These are phyloP conservation scores for Erodium maritimum DNA, from an alignment of 345 rosid genomes.

Conservation along the genomic window DNA sequence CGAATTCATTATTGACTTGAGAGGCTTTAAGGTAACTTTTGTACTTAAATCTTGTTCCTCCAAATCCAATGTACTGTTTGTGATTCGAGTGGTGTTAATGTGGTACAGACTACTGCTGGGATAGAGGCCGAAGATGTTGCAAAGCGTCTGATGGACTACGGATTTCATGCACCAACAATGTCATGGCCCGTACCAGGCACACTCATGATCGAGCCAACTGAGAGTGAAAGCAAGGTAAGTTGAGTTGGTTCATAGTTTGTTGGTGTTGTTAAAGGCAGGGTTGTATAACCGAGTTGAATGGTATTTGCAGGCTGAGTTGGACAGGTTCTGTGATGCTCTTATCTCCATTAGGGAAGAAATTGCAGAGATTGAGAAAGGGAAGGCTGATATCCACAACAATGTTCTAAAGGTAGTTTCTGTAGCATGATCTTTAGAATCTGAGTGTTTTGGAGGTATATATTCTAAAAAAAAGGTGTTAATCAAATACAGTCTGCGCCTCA, in stretches of 20 bases:
- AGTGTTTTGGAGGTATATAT: not conserved
- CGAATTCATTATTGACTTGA: constrained; percentile 87
- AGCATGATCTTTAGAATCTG: no score
- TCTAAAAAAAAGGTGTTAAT: not conserved
- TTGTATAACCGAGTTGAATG: not conserved
- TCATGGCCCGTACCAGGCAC: constrained; percentile 99
- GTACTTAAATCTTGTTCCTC: not conserved
- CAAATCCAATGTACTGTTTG: constrained; percentile 6
- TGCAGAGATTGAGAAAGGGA: constrained; percentile 81
- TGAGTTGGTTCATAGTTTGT: not conserved
- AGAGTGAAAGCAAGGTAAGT: constrained; percentile 98
- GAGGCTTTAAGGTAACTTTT: constrained; percentile 71
- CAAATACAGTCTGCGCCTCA: constrained; percentile 93
- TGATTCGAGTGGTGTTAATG: not conserved
- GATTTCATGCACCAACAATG: constrained; percentile 97
- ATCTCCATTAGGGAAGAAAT: constrained; percentile 96
- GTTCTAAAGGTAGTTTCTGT: constrained; percentile 59
- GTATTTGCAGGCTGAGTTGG: constrained; percentile 81
- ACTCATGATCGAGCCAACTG: constrained; percentile 97
- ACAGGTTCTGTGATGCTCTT: constrained; percentile 90
- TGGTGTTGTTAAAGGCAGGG: not conserved
- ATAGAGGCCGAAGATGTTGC: constrained; percentile 98
- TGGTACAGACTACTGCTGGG: constrained; percentile 70
- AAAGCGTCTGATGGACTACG: constrained; percentile 89
- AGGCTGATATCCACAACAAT: constrained; percentile 83